Conservation (phyloP, 352 stramenopile genomes). For the Globisporangium solare region DNA sequence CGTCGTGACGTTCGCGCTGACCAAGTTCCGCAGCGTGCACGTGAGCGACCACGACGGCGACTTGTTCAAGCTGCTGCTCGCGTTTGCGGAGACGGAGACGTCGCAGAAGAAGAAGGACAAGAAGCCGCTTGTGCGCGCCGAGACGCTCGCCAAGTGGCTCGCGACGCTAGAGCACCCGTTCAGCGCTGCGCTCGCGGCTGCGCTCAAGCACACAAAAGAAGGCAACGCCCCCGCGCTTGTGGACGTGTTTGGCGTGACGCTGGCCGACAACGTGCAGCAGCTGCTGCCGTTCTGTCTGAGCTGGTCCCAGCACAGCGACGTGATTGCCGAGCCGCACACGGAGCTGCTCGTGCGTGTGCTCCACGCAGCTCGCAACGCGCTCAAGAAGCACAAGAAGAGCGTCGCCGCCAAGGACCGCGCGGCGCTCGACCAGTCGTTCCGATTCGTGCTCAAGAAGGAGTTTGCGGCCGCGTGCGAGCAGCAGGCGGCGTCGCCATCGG, state of each 20-base stretch:
- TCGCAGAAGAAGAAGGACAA: conserved; percentile 16
- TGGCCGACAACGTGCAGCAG: conserved; percentile 30
- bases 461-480: conserved; percentile 44
- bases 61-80: conserved; percentile 60
- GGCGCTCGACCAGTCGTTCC: conserved; percentile 44
- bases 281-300: conserved; percentile 56
- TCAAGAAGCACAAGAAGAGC: conserved; percentile 28
- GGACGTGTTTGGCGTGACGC: conserved; percentile 33
- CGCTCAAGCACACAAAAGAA: conserved; percentile 3
- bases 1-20: conserved; percentile 42
- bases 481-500: conserved; percentile 1
- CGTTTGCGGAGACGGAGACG: conserved; percentile 23
- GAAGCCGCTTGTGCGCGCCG: conserved; percentile 15
- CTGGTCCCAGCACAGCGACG: conserved; percentile 52
- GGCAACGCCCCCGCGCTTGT: conserved; percentile 25
- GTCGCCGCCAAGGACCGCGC: conserved; percentile 30
- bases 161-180: conserved; percentile 52
- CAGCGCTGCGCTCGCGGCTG: conserved; percentile 16
- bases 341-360: conserved; percentile 62
- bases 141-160: conserved; percentile 43
- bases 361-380: conserved; percentile 28
- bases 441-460: conserved; percentile 62
- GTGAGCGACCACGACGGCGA: conserved; percentile 31
- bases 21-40: conserved; percentile 38
- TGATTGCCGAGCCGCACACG: conserved; percentile 40